Evolutionary conservation across 441 rosid genomes (phyloP).

Genomic region (Populus hybrid): DNA sequence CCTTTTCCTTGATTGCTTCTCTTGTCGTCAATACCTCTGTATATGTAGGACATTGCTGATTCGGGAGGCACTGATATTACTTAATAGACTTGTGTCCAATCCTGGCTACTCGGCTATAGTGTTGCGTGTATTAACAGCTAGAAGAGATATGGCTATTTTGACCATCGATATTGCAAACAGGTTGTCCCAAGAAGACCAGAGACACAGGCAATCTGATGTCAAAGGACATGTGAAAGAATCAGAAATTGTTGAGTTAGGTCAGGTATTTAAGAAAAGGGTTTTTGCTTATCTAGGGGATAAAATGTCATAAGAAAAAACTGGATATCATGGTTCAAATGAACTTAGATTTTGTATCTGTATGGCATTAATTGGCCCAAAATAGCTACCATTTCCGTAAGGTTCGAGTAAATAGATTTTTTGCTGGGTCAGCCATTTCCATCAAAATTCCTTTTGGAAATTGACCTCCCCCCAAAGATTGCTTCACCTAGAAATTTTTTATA

Average conservation of each 20-base stretch:
- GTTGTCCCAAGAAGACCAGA: no score
- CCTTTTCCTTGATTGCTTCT: neutral
- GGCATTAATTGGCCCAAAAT: neutral
- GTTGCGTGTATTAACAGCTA: no score
- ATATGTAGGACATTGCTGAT: constrained; percentile 56
- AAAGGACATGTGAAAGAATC: neutral
- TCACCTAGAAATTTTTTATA: neutral
- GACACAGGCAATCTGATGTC: no score
- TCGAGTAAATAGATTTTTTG: neutral
- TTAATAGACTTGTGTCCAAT: no score
- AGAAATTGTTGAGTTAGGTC: constrained; percentile 67
- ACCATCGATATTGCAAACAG: no score
- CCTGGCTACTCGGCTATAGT: no score
- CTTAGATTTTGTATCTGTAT: neutral
- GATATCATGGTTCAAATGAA: neutral
- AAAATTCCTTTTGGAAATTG: neutral
- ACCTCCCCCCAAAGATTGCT: neutral
- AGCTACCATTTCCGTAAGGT: neutral
- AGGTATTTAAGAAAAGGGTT: constrained; percentile 62
- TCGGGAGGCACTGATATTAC: constrained; percentile 19
- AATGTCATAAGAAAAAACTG: constrained; percentile 1
- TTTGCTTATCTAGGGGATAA: constrained; percentile 58
- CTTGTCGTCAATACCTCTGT: neutral
- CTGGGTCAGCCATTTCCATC: neutral
- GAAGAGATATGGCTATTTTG: no score